phyloP scores from a whole-genome alignment of 768 basidiomycete species.

The Arthromyces matolae region DNA sequence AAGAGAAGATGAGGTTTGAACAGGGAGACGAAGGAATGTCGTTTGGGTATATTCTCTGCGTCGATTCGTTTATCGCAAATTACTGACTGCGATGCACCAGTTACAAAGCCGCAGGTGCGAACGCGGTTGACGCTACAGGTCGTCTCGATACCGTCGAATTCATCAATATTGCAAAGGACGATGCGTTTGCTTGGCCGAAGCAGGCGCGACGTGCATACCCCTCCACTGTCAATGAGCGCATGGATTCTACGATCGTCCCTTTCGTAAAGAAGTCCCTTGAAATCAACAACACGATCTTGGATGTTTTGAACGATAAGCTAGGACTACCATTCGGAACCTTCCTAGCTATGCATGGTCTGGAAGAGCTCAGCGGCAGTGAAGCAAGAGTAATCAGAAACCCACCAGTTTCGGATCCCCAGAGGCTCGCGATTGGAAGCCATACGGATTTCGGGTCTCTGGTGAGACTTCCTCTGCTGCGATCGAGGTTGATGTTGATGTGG shows the following conservation, averaged over 20 bases:
- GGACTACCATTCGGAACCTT: slow-evolving; percentile 50
- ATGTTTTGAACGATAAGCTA: slow-evolving; percentile 52
- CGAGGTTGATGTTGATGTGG: slow-evolving; percentile 12
- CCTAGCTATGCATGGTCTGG: slow-evolving; percentile 35
- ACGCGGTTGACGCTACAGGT: slow-evolving; percentile 59
- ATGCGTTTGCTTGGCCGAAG: slow-evolving; percentile 56
- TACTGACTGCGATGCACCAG: slow-evolving; percentile 21
- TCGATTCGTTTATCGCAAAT: neutral
- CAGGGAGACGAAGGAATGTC: slow-evolving; percentile 47
- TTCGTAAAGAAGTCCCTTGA: slow-evolving; percentile 57
- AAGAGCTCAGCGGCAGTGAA: slow-evolving; percentile 55
- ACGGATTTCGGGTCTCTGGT: slow-evolving; percentile 72
- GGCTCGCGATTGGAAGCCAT: slow-evolving; percentile 47
- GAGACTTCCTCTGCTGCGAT: slow-evolving; percentile 14
- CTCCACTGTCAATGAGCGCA: slow-evolving; percentile 40
- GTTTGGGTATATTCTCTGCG: slow-evolving; percentile 29
- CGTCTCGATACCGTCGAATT: slow-evolving; percentile 56
- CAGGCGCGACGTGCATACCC: slow-evolving; percentile 57
- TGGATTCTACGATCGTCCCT: slow-evolving; percentile 45
- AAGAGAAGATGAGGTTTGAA: slow-evolving; percentile 56
- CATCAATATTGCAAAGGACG: slow-evolving; percentile 67
- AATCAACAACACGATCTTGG: slow-evolving; percentile 49
- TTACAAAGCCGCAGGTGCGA: slow-evolving; percentile 63
- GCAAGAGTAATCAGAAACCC: slow-evolving; percentile 51
- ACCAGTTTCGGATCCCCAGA: slow-evolving; percentile 34